A percentile compares a stretch with the other conserved stretches of the same genome.
These are phyloP conservation scores for Exophiala bonariae DNA, from an alignment of 2,329 filamentous ascomycete genomes.

Conservation along the genomic window DNA sequence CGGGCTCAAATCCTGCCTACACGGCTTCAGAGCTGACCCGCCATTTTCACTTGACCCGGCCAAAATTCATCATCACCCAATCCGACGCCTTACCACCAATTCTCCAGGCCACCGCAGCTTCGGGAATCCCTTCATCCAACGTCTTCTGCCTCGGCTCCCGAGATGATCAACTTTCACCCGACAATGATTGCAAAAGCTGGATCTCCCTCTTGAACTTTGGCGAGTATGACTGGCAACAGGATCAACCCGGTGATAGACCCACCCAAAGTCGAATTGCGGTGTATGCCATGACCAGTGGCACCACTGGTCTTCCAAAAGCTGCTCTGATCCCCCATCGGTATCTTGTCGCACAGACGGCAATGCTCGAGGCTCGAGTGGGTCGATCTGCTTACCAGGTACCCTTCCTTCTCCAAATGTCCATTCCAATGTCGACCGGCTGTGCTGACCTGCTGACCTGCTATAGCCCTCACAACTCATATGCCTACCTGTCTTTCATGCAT, in stretches of 20 bases:
- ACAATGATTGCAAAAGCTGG: slow-evolving; percentile 11
- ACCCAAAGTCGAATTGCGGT: slow-evolving; percentile 47
- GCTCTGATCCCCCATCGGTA: slow-evolving; percentile 56
- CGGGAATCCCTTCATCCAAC: slow-evolving; percentile 27
- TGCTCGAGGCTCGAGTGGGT: slow-evolving; percentile 20
- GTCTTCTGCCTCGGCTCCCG: slow-evolving; percentile 38
- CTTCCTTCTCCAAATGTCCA: background rate
- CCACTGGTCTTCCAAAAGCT: slow-evolving; percentile 62
- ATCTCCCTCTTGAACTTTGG: slow-evolving; percentile 39
- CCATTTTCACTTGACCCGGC: slow-evolving; percentile 44
- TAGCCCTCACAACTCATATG: slow-evolving; percentile 47
- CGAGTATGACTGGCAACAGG: slow-evolving; percentile 45
- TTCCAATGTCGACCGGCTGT: background rate
- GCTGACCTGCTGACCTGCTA: slow-evolving; percentile 17
- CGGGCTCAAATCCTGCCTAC: slow-evolving; percentile 53
- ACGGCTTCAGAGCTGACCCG: slow-evolving; percentile 49
- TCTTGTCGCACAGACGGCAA: slow-evolving; percentile 23
- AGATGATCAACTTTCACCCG: background rate
- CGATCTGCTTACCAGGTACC: slow-evolving; percentile 20
- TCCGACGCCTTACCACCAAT: slow-evolving; percentile 39
- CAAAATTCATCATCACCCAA: slow-evolving; percentile 48
- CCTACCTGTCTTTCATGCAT: slow-evolving; percentile 56
- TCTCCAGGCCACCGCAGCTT: slow-evolving; percentile 33
- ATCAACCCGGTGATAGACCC: slow-evolving; percentile 31
- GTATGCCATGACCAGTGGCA: slow-evolving; percentile 55